Evolutionary conservation across 192 early-diverging fungal genomes (phyloP).

Genomic region (Podila epigama): DNA sequence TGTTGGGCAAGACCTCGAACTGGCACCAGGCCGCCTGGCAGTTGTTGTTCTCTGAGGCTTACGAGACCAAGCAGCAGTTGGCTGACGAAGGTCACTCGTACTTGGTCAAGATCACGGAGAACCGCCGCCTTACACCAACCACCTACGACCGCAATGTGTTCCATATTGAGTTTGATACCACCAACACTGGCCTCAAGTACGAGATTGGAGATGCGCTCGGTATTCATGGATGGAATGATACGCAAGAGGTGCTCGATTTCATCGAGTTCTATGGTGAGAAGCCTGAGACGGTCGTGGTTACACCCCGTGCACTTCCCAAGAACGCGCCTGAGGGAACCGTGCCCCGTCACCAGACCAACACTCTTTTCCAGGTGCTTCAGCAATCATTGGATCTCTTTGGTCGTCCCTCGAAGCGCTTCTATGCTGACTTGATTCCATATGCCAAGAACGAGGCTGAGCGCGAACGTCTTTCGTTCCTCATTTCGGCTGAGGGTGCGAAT

Average conservation of each 20-base stretch:
- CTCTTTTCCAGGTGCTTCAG: constrained; percentile 79
- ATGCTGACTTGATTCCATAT: constrained; percentile 77
- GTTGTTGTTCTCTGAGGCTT: constrained; percentile 79
- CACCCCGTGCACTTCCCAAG: constrained; percentile 53
- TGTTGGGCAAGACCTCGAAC: constrained; percentile 38
- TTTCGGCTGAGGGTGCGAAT: constrained; percentile 74
- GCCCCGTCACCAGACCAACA: constrained; percentile 68
- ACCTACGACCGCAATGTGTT: constrained; percentile 96
- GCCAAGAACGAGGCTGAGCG: constrained; percentile 75
- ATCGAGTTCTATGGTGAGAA: constrained; percentile 76
- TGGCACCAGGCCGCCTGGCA: constrained; percentile 70
- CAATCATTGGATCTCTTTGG: constrained; percentile 93
- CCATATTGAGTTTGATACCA: constrained; percentile 95
- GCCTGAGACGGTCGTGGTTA: constrained; percentile 66
- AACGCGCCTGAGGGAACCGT: constrained; percentile 59
- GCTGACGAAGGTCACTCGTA: constrained; percentile 76
- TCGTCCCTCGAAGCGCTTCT: constrained; percentile 94
- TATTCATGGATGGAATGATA: constrained; percentile 91
- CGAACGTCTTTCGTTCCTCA: constrained; percentile 68
- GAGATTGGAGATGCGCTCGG: constrained; percentile 94
- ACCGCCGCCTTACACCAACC: constrained; percentile 84
- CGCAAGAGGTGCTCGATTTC: constrained; percentile 74
- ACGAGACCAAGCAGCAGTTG: constrained; percentile 46
- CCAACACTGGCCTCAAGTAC: constrained; percentile 81
- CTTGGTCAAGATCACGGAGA: constrained; percentile 72